phyloP scores from a whole-genome alignment of 2,329 filamentous ascomycete species.

The Paracamarosporium sp. region DNA sequence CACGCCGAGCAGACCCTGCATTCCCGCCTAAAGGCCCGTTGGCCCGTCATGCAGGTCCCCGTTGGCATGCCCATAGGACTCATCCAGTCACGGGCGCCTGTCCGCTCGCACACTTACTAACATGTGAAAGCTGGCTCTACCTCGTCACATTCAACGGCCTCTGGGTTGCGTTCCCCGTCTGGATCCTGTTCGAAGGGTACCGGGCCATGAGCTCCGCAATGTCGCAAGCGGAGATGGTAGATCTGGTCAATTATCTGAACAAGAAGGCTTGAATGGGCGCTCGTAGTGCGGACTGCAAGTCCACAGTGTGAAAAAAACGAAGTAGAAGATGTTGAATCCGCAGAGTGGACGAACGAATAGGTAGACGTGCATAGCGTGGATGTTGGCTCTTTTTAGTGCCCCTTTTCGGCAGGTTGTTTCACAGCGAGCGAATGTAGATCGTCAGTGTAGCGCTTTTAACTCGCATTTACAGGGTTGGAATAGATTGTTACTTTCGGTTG shows the following conservation, averaged over 20 bases:
- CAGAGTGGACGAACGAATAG: too few relatives aligned
- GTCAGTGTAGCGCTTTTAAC: too few relatives aligned
- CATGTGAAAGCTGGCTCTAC: conserved; percentile 60
- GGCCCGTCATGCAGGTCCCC: conserved; percentile 7
- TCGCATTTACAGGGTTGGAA: too few relatives aligned
- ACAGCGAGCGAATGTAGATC: too few relatives aligned
- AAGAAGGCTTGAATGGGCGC: conserved; percentile 22
- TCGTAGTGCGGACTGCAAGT: too few relatives aligned
- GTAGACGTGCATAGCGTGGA: too few relatives aligned
- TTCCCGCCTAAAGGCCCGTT: not conserved
- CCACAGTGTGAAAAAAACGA: too few relatives aligned
- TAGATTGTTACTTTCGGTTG: too few relatives aligned
- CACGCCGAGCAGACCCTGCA: conserved; percentile 2
- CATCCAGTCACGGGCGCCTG: not conserved
- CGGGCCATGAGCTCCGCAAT: conserved; percentile 50
- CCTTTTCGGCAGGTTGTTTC: too few relatives aligned
- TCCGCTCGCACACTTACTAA: not conserved
- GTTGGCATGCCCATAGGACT: not conserved
- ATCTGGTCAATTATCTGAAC: conserved; percentile 47
- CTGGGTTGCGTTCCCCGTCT: conserved; percentile 66
- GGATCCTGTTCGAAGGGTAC: conserved; percentile 62
- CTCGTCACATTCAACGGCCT: conserved; percentile 69
- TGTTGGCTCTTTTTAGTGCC: too few relatives aligned
- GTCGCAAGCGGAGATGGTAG: conserved; percentile 46
- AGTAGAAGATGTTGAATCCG: too few relatives aligned